Evolutionary conservation across 2,329 filamentous ascomycete genomes (phyloP).

Genomic region (Metarhizium sp.): DNA sequence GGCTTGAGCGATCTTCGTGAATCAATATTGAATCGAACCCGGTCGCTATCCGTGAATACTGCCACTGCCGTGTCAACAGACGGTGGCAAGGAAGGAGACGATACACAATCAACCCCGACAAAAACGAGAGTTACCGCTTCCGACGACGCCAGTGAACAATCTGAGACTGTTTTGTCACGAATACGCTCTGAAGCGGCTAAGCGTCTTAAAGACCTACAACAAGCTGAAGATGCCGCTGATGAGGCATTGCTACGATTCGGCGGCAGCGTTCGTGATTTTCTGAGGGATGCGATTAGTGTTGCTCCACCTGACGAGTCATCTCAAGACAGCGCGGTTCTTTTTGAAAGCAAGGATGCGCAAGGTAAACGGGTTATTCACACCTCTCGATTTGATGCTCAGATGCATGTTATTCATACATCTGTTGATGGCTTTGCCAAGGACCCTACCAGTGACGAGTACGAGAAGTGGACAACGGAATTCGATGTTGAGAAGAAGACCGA

Average conservation of each 20-base stretch:
- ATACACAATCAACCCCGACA: slow-evolving; percentile 38
- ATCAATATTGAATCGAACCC: slow-evolving; percentile 62
- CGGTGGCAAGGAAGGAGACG: slow-evolving; percentile 21
- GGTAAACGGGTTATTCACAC: slow-evolving; percentile 93
- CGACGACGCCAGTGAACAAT: slow-evolving; percentile 35
- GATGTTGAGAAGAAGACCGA: slow-evolving; percentile 77
- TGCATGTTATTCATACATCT: slow-evolving; percentile 89
- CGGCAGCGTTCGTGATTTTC: slow-evolving; percentile 77
- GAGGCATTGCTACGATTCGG: slow-evolving; percentile 91
- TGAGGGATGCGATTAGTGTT: slow-evolving; percentile 84
- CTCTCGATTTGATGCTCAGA: slow-evolving; percentile 86
- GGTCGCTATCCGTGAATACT: slow-evolving; percentile 58
- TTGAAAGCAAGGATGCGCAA: slow-evolving; percentile 84
- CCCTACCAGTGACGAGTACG: slow-evolving; percentile 65
- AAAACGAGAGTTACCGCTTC: slow-evolving; percentile 25
- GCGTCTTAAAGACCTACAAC: slow-evolving; percentile 79
- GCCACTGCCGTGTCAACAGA: slow-evolving; percentile 16
- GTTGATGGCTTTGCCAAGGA: slow-evolving; percentile 76
- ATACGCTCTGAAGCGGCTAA: slow-evolving; percentile 71
- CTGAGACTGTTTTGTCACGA: slow-evolving; percentile 62
- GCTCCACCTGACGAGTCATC: slow-evolving; percentile 56
- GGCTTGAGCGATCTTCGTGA: slow-evolving; percentile 64
- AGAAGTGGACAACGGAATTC: slow-evolving; percentile 63
- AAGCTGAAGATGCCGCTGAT: slow-evolving; percentile 90
- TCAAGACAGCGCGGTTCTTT: slow-evolving; percentile 59